Conservation (phyloP, 495 filamentous ascomycete genomes). For the Bacidia rubella region DNA sequence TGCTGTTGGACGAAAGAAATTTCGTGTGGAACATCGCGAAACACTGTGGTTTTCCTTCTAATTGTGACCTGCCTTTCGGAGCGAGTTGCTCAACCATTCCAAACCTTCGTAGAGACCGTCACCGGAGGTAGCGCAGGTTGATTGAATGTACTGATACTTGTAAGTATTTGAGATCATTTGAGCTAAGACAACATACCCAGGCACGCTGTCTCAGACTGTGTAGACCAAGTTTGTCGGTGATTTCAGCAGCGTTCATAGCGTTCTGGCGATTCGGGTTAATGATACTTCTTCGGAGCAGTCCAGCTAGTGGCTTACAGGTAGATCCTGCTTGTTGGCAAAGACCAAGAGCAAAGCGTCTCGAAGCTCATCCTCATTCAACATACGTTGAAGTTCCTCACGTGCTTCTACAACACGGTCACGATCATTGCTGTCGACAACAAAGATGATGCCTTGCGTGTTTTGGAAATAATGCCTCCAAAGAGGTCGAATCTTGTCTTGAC, state of each 20-base stretch:
- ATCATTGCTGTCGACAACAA: constrained; percentile 99
- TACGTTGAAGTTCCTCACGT: constrained; percentile 97
- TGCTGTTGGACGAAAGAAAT: constrained; percentile 2
- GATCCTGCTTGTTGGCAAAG: constrained; percentile 99
- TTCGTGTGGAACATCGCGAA: not conserved
- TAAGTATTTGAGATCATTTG: constrained; percentile 13
- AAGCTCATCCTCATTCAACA: constrained; percentile 99
- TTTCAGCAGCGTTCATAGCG: constrained; percentile 98
- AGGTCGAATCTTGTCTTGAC: constrained; percentile 97
- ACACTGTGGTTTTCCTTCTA: constrained; percentile 36
- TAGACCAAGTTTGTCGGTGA: constrained; percentile 98
- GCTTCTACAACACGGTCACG: constrained; percentile 98
- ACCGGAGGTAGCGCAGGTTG: constrained; percentile 96
- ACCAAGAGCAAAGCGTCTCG: constrained; percentile 94
- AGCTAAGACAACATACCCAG: constrained; percentile 60
- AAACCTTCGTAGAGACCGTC: constrained; percentile 99
- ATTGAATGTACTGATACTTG: constrained; percentile 82
- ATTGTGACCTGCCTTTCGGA: constrained; percentile 79
- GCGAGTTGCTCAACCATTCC: constrained; percentile 93
- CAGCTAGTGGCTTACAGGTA: constrained; percentile 56
- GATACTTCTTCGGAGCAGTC: not conserved
- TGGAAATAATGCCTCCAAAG: constrained; percentile 99
- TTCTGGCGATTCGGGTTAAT: constrained; percentile 44
- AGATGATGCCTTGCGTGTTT: constrained; percentile 99
- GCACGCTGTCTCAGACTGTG: constrained; percentile 94